Evolutionary conservation across 345 rosid species (phyloP), one percentile per base, ranked within the genome.

Genomic region (Draba incana): DNA sequence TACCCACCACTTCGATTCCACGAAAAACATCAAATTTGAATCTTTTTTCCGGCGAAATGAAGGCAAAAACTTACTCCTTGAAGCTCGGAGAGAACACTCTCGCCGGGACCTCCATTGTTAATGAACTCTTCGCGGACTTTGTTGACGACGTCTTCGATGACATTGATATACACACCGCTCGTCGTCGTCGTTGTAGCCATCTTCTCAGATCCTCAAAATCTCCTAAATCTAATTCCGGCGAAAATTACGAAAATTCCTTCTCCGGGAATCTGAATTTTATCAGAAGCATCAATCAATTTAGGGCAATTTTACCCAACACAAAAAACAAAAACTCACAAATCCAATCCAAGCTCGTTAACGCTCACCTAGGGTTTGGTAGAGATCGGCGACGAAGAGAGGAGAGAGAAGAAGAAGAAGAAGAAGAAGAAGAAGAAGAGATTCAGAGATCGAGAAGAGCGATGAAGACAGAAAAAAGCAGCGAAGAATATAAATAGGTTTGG

Each of bases 401-500:
- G 62, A 68, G 72, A 66, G 53, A 66, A 49, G 6, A 2, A 33
- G 37, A 42, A 71, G 39, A 72, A 49, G 6, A 2, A 33, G 37
- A 42, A 71, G 39, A 72, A 39, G 56, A 46, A 46, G 39, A 37
- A 15, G 20, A 38, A 50, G 31, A 28, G 31, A 28, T 28, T 28
- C 44, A 47, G 53, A 54, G 64, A 68, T 67, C 68, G 78, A 47
- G 57, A 50, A 46, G 73, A 64, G 80, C 87, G 88, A 85, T 80
- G 84, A 62, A 83, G 81, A 88, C 67, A 80, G 62, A 62, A 84
- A 81, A 28, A 78, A 83, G 81, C 81, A 83, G 86, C 66, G 80
- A 60, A 90, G 85, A 84, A 88, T 90, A 90, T 92, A 92, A 92
- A 92, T 92, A 92, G 95, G 95, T 92, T 89, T 90, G 92, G 92